phyloP scores from a whole-genome alignment of 306 rosid genomes.

The Cucurbita pepo region DNA sequence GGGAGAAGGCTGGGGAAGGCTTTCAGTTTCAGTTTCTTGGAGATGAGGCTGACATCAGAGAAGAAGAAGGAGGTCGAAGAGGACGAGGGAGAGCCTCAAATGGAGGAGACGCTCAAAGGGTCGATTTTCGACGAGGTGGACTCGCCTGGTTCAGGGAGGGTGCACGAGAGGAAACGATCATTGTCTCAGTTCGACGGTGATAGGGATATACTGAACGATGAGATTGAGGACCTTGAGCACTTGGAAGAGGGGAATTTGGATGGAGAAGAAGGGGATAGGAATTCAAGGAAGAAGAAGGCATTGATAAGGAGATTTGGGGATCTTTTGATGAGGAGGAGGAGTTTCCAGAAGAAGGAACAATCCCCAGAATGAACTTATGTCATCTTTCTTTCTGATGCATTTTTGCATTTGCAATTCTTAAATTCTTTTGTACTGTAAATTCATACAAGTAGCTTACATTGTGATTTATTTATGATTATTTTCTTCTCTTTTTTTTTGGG shows the following conservation, averaged over 20 bases:
- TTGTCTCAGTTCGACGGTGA: constrained; percentile 8
- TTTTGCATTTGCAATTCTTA: background rate
- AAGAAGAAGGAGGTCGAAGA: constrained; percentile 20
- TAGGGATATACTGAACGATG: constrained; percentile 18
- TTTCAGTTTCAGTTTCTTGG: constrained; percentile 24
- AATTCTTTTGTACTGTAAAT: background rate
- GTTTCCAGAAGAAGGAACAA: constrained; percentile 19
- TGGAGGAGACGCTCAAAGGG: constrained; percentile 34
- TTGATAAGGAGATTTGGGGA: constrained; percentile 69
- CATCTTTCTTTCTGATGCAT: background rate
- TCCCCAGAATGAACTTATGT: constrained; percentile 15
- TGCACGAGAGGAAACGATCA: constrained; percentile 10
- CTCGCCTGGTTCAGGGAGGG: constrained; percentile 25
- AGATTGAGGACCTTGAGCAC: constrained; percentile 27
- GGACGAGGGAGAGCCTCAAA: constrained; percentile 15
- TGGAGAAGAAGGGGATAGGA: constrained; percentile 30
- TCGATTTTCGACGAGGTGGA: constrained; percentile 40
- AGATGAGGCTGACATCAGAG: constrained; percentile 14
- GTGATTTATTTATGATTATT: background rate
- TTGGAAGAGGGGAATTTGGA: constrained; percentile 20
- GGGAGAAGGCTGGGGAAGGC: constrained; percentile 18
- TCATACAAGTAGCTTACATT: background rate
- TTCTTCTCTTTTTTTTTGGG: background rate
- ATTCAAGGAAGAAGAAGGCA: constrained; percentile 60
- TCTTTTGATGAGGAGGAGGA: constrained; percentile 42